Percentiles rank a stretch among this genome's conserved stretches.
These are phyloP conservation scores for Xylariaceae sp. DNA, from an alignment of 2,329 filamentous ascomycete genomes.

Conservation along the genomic window DNA sequence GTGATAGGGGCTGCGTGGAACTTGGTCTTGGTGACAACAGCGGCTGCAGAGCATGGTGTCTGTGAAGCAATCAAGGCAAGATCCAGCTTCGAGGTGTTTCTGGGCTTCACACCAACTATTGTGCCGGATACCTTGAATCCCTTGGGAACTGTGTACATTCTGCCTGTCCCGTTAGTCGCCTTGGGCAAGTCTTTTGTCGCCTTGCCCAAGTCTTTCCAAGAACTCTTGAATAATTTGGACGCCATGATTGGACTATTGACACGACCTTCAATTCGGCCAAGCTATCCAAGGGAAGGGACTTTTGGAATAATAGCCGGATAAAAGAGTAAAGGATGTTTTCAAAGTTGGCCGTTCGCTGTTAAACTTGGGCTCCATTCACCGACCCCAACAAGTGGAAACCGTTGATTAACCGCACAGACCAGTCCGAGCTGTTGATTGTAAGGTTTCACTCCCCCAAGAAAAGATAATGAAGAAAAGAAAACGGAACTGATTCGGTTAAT, in stretches of 20 bases:
- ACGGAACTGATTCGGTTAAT: background rate
- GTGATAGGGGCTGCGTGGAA: constrained; percentile 97
- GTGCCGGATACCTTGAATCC: constrained; percentile 88
- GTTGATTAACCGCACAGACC: constrained; percentile 21
- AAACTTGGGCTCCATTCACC: constrained; percentile 10
- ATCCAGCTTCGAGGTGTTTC: constrained; percentile 90
- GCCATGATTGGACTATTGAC: constrained; percentile 13
- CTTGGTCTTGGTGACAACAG: constrained; percentile 97
- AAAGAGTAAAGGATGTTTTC: background rate
- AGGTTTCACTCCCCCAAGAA: background rate
- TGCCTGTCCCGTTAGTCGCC: constrained; percentile 78
- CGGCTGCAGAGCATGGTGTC: constrained; percentile 82
- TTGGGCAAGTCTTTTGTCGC: constrained; percentile 53
- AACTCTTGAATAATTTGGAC: constrained; percentile 23
- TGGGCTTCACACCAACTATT: constrained; percentile 91
- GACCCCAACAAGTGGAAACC: constrained; percentile 18
- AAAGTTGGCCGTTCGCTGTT: background rate
- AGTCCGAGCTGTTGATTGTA: constrained; percentile 11
- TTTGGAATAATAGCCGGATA: constrained; percentile 3
- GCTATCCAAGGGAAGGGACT: background rate
- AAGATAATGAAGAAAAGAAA: background rate
- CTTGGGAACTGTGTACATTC: constrained; percentile 83
- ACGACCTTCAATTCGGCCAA: background rate
- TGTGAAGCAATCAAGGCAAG: constrained; percentile 89
- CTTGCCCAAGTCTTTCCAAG: constrained; percentile 26